Evolutionary conservation across 805 yeast species (phyloP), one percentile per base, ranked within the genome.

Genomic region (Saturnispora kantuleensis): DNA sequence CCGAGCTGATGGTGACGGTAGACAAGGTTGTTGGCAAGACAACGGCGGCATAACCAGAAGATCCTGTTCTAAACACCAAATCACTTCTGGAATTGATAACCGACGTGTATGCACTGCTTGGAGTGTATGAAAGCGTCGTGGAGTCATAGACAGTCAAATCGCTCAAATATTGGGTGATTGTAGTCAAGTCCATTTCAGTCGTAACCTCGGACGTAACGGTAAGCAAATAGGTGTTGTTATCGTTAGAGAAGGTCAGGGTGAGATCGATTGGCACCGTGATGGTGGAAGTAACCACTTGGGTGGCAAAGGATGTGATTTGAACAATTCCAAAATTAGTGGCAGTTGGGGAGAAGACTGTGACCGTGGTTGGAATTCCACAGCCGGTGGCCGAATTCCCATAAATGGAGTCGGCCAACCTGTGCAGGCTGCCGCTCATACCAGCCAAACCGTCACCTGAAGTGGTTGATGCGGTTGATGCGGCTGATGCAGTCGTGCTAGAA

Each of bases 191-290:
- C 18, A 42, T 16, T 8, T 57, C 57, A 1, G 65, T 60, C 32
- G 55, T 57, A 38, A 56, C 28, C 17, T 49, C 51, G 1, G 66
- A 55, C 18, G 64, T 49, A 11, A 66, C 57, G 34, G 65, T 57
- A 17, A 56, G 35, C 21, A 54, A 56, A 10, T 62, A 51, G 26
- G 56, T 33, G 8, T 56, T 49, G 8, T 60, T 54, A 26, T 66
- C 66, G 11, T 54, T 49, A 13, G 65, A 57, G 42, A 62, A 44
- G 11, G 67, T 56, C 39, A 64, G 48, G 2, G 64, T 58, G 9
- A 60, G 60, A 32, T 59, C 55, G 30, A 62, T 47, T 38, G 67
- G 63, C 30, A 59, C 63, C 5, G 66, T 57, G 21, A 53, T 58
- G n/a, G 62, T 54, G 15, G 52, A 49, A 12, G 56, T 43, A 2